Evolutionary conservation across 2,329 filamentous ascomycete genomes (phyloP), one percentile per base, ranked within the genome.

Genomic region (Chaetomium sp.): DNA sequence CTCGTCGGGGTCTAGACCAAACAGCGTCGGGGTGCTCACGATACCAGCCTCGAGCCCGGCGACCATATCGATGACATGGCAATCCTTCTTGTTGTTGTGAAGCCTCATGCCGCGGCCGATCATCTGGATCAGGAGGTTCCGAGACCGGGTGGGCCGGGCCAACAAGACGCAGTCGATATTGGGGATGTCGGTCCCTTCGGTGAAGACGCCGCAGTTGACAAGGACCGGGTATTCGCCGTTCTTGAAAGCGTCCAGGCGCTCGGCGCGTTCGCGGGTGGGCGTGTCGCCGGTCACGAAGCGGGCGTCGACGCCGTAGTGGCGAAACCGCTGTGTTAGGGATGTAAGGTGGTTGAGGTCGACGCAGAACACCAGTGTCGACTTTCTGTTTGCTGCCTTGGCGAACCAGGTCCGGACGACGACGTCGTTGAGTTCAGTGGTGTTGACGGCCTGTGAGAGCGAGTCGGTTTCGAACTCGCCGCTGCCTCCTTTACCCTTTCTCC

Each of bases 61-160:
- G 0, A 97, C 94, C 84, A 99, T 91, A 70, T 99, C 94, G 65
- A 99, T 95, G 57, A 99, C 79, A 69, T 97, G 94, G 64, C 94
- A 99, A 66, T 97, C 83, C 41, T 85, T 74, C 71, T 99, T 99
- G 10, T 81, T 87, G 0, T 85, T 77, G 68, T 89, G 80, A 41
- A 96, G 74, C 43, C 94, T 84, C 83, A 99, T 88, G 4, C 94
- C 94, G 64, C 94, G 82, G 0, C 94, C 94, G 59, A 99, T 96
- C 94, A 99, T 99, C 71, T 99, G 94, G 0, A 97, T 84, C 1
- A 99, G 81, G 2, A 99, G 75, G 64, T 96, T 97, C n/a, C 88
- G 84, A 12, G 94, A 97, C 63, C 86, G 85, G 1, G 94, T 99
- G 0, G 94, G 94, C 32, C 94, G 79, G 3, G 88, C 91, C 7